Base-by-base conservation (phyloP, 1,284 basidiomycete species). In the Binderoboletus segoi region DNA sequence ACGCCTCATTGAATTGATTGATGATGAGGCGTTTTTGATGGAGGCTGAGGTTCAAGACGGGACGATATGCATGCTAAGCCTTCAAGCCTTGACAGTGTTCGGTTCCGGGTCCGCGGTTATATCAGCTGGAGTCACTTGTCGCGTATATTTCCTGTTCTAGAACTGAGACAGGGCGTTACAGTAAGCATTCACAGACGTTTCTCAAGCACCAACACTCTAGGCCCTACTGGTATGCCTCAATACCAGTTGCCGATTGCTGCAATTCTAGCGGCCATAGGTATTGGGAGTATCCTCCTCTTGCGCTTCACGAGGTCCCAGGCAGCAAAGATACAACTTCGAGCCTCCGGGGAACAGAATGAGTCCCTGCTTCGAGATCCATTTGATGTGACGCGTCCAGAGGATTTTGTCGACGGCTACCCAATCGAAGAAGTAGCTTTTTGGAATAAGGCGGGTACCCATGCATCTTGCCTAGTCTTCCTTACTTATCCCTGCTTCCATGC, bases 361-460 rank as follows among this genome's bases (percentile, higher is more conserved):
- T 61, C 60, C 0, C 70, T 75, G 4, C 61, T 67, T 50, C 74
- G 67, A 30, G 93, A 95, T 68, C 85, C 91, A 4, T 94, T 94
- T 69, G 85, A 94, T 62, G 83, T 94, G 35, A 82, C 85, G 28
- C 85, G 75, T 42, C 82, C 87, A 4, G 84, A 87, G 63, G 88
- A 94, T 66, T 66, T 84, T 33, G 64, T 86, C 15, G 88, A 95
- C 65, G 93, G 93, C 2, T 83, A 84, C 53, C 89, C 91, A 12
- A 79, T 95, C 45, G 76, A 91, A 21, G 86, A 83, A 50, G 81
- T 82, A 13, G 74, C 63, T 16, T 95, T 96, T 67, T 95, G 93
- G 91, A 64, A 67, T 16, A 75, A 76, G 73, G 91, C 86, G 67
- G 54, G 84, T 80, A 21, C 38, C 30, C 18, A 15, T 13, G 18